Evolutionary conservation across 208 protist species (phyloP), one percentile per base, ranked within the genome.

Genomic region (Crithidia brevicula): DNA sequence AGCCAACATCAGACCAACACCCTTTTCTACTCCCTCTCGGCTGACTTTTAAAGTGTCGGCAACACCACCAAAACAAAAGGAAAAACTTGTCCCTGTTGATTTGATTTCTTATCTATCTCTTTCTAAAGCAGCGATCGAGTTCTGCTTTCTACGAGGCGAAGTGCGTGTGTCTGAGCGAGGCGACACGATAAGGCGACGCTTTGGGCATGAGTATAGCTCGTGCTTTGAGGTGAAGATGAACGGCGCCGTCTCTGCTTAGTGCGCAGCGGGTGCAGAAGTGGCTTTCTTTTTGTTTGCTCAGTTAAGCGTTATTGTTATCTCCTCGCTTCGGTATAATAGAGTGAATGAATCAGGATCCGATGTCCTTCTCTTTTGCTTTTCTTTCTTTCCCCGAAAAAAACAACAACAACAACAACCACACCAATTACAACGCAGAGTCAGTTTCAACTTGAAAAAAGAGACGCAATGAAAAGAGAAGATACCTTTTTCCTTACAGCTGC

Each of bases 321-420:
- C 30, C 40, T 40, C 25, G 1, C 30, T 16, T 23, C 42, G 28
- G 49, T 28, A 40, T 38, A 52, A 30, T 40, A 52, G 43, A 51
- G 52, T 30, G 30, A 43, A 15, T n/a, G 43, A 50, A 16, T 40
- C n/a, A 51, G 13, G 43, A 52, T 28, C 9, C 18, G 42, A 50
- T 52, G 30, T 61, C 43, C 18, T 22, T 25, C 52, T 40, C 40
- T 63, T 63, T n/a, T n/a, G n/a, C n/a, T n/a, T n/a, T n/a, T n/a
- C n/a, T n/a, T n/a, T n/a, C n/a, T n/a, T n/a, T n/a, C n/a, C n/a
- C n/a, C n/a, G n/a, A n/a, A 52, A 38, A 60, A 47, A 46, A 60
- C 31, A 18, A 46, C 52, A 58, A 42, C 28, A 46, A 58, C 5
- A 4, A 62, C 33, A 62, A 62, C 6, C 27, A n/a, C n/a, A n/a